Percentiles rank a stretch among this genome's conserved stretches.
phyloP scores from a whole-genome alignment of 345 rosid species.

The Citrus sp. region DNA sequence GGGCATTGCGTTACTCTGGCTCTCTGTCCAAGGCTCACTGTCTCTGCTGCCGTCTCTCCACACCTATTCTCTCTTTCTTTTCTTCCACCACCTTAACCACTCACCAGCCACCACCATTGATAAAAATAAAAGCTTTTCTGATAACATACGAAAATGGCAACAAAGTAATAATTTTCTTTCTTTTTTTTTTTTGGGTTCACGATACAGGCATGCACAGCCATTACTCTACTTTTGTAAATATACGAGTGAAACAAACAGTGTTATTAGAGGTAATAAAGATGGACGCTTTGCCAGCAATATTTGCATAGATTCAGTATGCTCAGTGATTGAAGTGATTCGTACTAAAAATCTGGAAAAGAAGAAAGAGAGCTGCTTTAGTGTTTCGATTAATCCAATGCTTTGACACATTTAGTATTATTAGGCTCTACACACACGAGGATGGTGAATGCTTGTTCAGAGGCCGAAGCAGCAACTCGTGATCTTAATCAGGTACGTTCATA shows the following conservation, averaged over 20 bases:
- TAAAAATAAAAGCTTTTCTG: not conserved
- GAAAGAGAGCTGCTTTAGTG: not conserved
- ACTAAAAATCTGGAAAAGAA: too few relatives aligned
- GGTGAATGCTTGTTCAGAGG: not conserved
- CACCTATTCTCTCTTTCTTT: not conserved
- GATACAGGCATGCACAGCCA: not conserved
- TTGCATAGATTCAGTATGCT: not conserved
- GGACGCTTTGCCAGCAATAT: not conserved
- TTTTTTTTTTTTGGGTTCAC: too few relatives aligned
- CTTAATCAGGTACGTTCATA: not conserved
- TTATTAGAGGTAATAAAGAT: not conserved
- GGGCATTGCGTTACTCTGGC: not conserved
- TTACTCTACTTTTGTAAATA: not conserved
- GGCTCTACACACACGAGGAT: not conserved
- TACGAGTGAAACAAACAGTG: not conserved
- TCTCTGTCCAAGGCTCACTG: slow-evolving; percentile 27
- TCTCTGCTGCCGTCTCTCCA: not conserved
- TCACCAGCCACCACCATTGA: too few relatives aligned
- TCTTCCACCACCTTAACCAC: not conserved
- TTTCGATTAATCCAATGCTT: not conserved
- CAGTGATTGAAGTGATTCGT: not conserved
- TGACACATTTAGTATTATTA: not conserved
- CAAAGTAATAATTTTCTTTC: not conserved
- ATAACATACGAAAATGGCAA: not conserved
- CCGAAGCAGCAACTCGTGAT: not conserved